Evolutionary conservation across 2,329 filamentous ascomycete genomes (phyloP), one percentile per base, ranked within the genome.

Genomic region (Colletotrichum paranaense): DNA sequence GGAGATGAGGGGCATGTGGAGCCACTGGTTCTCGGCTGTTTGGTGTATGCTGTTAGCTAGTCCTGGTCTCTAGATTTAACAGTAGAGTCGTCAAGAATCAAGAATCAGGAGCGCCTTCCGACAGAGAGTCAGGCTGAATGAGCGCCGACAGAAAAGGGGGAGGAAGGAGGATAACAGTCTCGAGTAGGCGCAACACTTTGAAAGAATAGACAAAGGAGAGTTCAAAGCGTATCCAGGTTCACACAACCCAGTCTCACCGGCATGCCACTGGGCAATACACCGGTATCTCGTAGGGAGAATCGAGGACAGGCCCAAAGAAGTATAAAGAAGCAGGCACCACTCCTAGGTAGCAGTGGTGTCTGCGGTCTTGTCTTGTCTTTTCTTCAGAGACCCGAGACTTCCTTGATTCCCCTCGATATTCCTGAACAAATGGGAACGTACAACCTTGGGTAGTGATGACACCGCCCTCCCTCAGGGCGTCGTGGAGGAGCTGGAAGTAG

Each of bases 371-470:
- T 67, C 60, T 28, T 46, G 5, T 28, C 5, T 24, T 26, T 60
- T 30, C 24, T 46, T 63, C 14, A 28, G 22, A 26, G 53, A 59
- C 58, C 68, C 62, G 57, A 72, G 56, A 72, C 72, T 74, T 74
- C 72, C 72, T 72, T 72, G 68, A 72, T 71, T 62, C 58, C 38
- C 68, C 65, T 55, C n/a, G 28, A 32, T 52, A 49, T 62, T 57
- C 49, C 57, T 72, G 81, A 82, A 84, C 83, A 90, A 88, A 91
- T 90, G 92, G 92, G 92, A 89, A 94, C 95, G 91, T 95, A 97
- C 95, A 97, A 99, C 97, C 97, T 98, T 99, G 97, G 83, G 97
- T 99, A 86, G 95, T 96, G 87, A 99, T 98, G 82, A 99, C 95
- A 88, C 97, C 97, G 86, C 95, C 96, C 81, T 98, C 95, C 78